These are phyloP conservation scores for Leucocoprinus leucothites DNA, from an alignment of 768 basidiomycete genomes.

Conservation along the genomic window DNA sequence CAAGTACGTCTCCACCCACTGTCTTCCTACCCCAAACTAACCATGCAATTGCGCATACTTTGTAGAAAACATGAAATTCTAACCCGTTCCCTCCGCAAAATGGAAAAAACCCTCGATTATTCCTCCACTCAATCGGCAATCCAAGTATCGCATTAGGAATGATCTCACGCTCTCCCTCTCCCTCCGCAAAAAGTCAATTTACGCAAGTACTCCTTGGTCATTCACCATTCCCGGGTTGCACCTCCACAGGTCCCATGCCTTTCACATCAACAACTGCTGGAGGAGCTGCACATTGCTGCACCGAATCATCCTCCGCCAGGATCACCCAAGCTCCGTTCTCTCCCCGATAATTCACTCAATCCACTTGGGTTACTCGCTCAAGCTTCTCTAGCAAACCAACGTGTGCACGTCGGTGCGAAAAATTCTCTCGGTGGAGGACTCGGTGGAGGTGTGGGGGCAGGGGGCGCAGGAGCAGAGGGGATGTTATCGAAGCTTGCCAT, in stretches of 20 bases:
- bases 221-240: conserved; percentile 43
- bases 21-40: conserved; percentile 17
- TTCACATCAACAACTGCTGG: conserved; percentile 27
- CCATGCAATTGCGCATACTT: no score
- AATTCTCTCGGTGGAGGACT: conserved; percentile 23
- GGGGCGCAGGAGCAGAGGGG: no score
- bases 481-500: conserved; percentile 22
- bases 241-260: no score
- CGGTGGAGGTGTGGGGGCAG: no score
- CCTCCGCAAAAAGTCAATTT: conserved; percentile 40
- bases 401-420: conserved; percentile 46
- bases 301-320: conserved; percentile 33
- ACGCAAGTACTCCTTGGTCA: conserved; percentile 54
- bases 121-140: conserved; percentile 84
- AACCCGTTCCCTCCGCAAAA: conserved; percentile 79
- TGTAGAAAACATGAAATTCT: conserved; percentile 80
- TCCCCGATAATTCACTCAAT: conserved; percentile 91
- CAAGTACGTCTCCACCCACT: conserved; percentile 49
- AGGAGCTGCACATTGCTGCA: conserved; percentile 10
- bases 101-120: conserved; percentile 91
- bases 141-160: conserved; percentile 76
- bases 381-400: conserved; percentile 75
- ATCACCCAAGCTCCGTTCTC: conserved; percentile 84
- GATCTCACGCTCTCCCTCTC: conserved; percentile 81
- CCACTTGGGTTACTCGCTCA: conserved; percentile 92